These are phyloP conservation scores for Zymoseptoria tritici DNA, from an alignment of 2,329 filamentous ascomycete species.

Conservation along the genomic window DNA sequence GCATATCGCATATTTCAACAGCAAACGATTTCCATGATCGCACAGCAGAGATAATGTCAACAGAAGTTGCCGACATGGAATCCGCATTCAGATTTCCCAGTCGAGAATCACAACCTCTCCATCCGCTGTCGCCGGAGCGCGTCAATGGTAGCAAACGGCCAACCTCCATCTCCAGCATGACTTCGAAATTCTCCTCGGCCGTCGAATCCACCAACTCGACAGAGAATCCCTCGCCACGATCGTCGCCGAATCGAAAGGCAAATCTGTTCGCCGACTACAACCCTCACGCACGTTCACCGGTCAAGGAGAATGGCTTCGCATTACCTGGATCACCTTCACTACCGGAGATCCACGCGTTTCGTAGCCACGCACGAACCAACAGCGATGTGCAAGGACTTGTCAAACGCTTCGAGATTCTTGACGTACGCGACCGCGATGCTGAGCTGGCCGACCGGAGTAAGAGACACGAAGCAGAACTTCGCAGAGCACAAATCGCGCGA, in stretches of 20 bases:
- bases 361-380: constrained; percentile 45
- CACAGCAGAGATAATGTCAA: background rate
- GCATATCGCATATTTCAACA: background rate
- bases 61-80: constrained; percentile 25
- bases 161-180: constrained; percentile 33
- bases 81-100: constrained; percentile 46
- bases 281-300: constrained; percentile 8
- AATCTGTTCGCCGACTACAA: constrained; percentile 28
- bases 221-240: constrained; percentile 19
- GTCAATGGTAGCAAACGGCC: constrained; percentile 43
- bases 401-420: constrained; percentile 64
- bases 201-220: constrained; percentile 12
- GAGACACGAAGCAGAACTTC: constrained; percentile 37
- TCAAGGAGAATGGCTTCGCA: constrained; percentile 13
- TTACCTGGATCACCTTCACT: constrained; percentile 27
- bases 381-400: constrained; percentile 54
- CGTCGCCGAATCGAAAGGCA: constrained; percentile 29
- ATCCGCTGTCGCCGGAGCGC: constrained; percentile 57
- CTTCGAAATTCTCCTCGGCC: constrained; percentile 27
- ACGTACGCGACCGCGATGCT: constrained; percentile 43
- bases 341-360: constrained; percentile 24
- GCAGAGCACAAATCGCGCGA: constrained; percentile 37
- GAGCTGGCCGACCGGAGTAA: constrained; percentile 34
- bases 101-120: constrained; percentile 46
- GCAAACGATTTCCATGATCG: background rate